Percentiles rank a stretch among this genome's conserved stretches.
These are phyloP conservation scores for Metschnikowia arizonensis DNA, from an alignment of 805 yeast species.

Conservation along the genomic window DNA sequence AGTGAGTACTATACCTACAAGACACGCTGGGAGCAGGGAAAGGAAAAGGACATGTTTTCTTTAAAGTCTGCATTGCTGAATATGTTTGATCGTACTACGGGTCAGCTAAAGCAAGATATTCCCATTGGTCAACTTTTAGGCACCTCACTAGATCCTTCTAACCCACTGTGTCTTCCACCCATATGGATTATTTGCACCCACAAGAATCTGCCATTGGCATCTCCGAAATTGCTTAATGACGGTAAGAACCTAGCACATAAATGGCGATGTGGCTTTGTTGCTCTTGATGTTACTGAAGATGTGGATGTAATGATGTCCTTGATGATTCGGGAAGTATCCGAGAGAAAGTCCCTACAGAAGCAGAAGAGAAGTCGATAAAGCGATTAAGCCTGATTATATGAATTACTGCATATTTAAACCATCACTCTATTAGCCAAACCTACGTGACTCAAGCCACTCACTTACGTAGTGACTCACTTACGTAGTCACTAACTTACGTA, in stretches of 20 bases:
- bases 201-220: slow-evolving; percentile 49
- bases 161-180: slow-evolving; percentile 52
- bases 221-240: slow-evolving; percentile 54
- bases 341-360: slow-evolving; percentile 30
- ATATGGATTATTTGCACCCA: slow-evolving; percentile 66
- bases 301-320: slow-evolving; percentile 57
- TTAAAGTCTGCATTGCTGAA: slow-evolving; percentile 53
- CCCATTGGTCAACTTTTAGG: slow-evolving; percentile 18
- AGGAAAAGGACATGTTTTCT: slow-evolving; percentile 65
- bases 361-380: slow-evolving; percentile 7
- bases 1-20: slow-evolving; percentile 55
- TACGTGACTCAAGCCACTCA: too few relatives aligned
- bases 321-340: slow-evolving; percentile 57
- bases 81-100: slow-evolving; percentile 55
- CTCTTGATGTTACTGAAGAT: slow-evolving; percentile 51
- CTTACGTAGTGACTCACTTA: too few relatives aligned
- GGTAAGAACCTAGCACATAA: slow-evolving; percentile 54
- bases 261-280: slow-evolving; percentile 66
- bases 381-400: too few relatives aligned
- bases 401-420: too few relatives aligned
- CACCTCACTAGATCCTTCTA: slow-evolving; percentile 32
- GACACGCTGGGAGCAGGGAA: slow-evolving; percentile 55
- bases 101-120: background rate
- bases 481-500: too few relatives aligned
- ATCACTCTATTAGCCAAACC: too few relatives aligned